Evolutionary conservation across 2,329 filamentous ascomycete species (phyloP).

Genomic region (Sclerotinia subarctica): DNA sequence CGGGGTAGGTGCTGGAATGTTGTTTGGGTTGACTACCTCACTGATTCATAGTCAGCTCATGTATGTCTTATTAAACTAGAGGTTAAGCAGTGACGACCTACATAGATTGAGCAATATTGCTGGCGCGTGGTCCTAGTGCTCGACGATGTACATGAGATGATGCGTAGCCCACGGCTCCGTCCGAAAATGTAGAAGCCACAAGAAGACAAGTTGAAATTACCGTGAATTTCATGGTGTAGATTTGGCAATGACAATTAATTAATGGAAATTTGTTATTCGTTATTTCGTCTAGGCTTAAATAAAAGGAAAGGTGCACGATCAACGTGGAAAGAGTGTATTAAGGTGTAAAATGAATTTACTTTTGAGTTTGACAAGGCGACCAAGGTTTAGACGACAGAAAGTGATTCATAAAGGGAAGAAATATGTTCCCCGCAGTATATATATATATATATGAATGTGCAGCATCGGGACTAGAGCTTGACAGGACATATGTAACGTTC

Average conservation of each 20-base stretch:
- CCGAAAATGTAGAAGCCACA: not conserved
- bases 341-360: conserved; percentile 2
- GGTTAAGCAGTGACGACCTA: not conserved
- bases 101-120: not conserved
- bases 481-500: not conserved
- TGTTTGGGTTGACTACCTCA: not conserved
- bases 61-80: not conserved
- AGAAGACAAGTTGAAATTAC: not conserved
- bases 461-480: not conserved
- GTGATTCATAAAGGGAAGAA: not conserved
- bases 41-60: not conserved
- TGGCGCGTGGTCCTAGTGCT: not conserved
- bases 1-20: not conserved
- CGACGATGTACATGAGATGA: not conserved
- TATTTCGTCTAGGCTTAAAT: not conserved
- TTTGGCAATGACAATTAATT: not conserved
- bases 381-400: not conserved
- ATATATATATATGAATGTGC: not conserved
- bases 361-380: not conserved
- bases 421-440: not conserved
- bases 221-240: not conserved
- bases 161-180: not conserved
- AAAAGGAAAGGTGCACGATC: conserved; percentile 3
- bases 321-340: conserved; percentile 1
- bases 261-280: not conserved